Evolutionary conservation across 2,329 filamentous ascomycete species (phyloP), one percentile per base, ranked within the genome.

Genomic region (Colletotrichum tropicicola): DNA sequence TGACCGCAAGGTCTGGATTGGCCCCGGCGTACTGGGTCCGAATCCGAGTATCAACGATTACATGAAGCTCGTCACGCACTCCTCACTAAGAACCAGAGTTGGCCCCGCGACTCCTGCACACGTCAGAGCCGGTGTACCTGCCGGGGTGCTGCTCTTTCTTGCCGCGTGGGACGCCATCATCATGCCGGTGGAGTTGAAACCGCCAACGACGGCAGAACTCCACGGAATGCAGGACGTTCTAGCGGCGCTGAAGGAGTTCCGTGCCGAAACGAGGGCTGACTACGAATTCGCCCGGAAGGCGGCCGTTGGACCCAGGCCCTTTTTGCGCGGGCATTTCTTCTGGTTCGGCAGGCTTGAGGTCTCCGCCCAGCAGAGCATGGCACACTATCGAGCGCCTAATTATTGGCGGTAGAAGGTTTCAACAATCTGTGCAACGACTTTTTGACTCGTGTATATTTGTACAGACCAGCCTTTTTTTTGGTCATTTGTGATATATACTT

Each of bases 91-190:
- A 32, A 69, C 73, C n/a, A 68, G 71, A 25, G 69, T 85, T 15
- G 82, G 79, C 1, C 83, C 84, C 4, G 82, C 77, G 5, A 82
- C 81, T 6, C 83, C 85, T 12, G 74, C 76, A 19, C 86, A 89
- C 57, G 74, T 85, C 15, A 73, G 71, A 3, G 83, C 83, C 0
- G 86, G 86, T 1, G 84, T 82, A 5, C 85, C 85, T 5, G 49
- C 72, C 1, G 74, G 77, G 0, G 74, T 77, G 1, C 80, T 79
- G 58, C 72, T 89, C 39, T 88, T 83, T 68, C 76, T 82, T 27
- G 79, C 77, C 1, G 85, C 86, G 0, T 89, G 86, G 86, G 79
- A 81, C 62, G 78, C 77, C 5, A 82, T 85, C 55, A 64, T 85
- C 3, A 73, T 80, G 66, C 80, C 81, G 7, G 54, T 44, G 0